Evolutionary conservation across 164 flowering plant species (phyloP), one percentile per base, ranked within the genome.

Genomic region (Sextonia rubra): DNA sequence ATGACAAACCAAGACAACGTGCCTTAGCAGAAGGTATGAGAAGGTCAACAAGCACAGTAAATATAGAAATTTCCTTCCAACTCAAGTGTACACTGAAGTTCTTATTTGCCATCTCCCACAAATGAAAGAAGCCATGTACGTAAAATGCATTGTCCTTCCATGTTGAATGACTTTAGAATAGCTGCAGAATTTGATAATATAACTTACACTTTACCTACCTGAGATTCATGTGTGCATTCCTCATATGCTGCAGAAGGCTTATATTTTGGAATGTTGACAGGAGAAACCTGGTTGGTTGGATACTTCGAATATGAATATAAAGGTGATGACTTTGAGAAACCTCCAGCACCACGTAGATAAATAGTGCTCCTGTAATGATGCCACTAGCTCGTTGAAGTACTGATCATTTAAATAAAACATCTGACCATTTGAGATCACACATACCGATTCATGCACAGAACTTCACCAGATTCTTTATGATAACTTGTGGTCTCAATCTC

Each of bases 301-400:
- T 89, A 86, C 56, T 84, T 91, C 37, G 88, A 75, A 81, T 83
- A 91, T 30, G 97, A 89, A 80, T 75, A 94, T 14, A 89, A 89
- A 15, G 80, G 74, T 75, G 93, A 84, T 64, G 96, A 83, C 63
- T 86, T 87, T 76, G 99, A 92, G 82, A 94, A 94, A 70, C 99
- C 97, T 75, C 99, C 97, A 78, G 96, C 94, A 81, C 99, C 97
- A 4, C 96, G 85, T 67, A 94, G 75, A 80, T 71, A 94, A 52
- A 75, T 32, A 67, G 95, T 83, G 49, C 64, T 25, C 82, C 98
- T 94, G 84, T 75, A 79, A 69, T 12, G 27, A 49, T 60, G 48
- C 24, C 22, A 1, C 2, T 11, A 44, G 25, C 32, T 23, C 67
- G 64, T 12, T 66, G 68, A 23, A 26, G 14, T 25, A 14, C 6